Base-by-base conservation (phyloP, 2,329 filamentous ascomycete genomes). In the Acrodontium crateriforme region DNA sequence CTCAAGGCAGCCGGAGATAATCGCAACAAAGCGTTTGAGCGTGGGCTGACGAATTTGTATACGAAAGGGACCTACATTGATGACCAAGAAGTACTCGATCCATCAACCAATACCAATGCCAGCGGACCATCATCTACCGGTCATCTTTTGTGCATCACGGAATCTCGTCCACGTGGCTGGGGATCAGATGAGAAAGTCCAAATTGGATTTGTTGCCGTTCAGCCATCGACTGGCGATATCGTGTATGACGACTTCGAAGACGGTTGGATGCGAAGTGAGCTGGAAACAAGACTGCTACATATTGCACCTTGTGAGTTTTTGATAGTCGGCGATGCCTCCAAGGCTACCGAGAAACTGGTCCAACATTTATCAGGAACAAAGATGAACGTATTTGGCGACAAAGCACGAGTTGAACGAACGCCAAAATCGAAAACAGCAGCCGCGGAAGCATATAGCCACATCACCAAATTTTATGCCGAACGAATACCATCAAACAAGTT, bases 61-160 rank as follows among this genome's bases (percentile, higher is more conserved):
- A 98, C 89, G 6, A 98, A 95, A 54, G 89, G 85, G 23, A 98
- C 89, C 2, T 98, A 95, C 44, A 78, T 98, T 31, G 89, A 95
- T 47, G 89, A 98, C 51, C 69, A 81, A 7, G 87, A 89, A 37
- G 82, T 82, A 15, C 56, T 93, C 4, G 78, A 80, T 28, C 43
- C 33, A n/a, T 46, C 62, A 45, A 40, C 59, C 37, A 62, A 67
- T 20, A 63, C 69, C 2, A 66, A 73, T 0, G 61, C 69, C 1
- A 72, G 68, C 24, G 62, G 65, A 12, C 65, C 71, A 3, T 62
- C 65, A 7, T 65, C 72, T 14, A 79, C 74, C 2, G 89, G 89
- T n/a, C 93, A 94, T 49, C 62, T 98, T 11, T 70, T 98, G 2
- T 94, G 87, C 49, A 73, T 98, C 38, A 93, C 85, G 0, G 89